Percentiles rank a stretch among this genome's conserved stretches.
Evolutionary conservation across 2,329 filamentous ascomycete genomes (phyloP).

Genomic region (Volutella citrinella): DNA sequence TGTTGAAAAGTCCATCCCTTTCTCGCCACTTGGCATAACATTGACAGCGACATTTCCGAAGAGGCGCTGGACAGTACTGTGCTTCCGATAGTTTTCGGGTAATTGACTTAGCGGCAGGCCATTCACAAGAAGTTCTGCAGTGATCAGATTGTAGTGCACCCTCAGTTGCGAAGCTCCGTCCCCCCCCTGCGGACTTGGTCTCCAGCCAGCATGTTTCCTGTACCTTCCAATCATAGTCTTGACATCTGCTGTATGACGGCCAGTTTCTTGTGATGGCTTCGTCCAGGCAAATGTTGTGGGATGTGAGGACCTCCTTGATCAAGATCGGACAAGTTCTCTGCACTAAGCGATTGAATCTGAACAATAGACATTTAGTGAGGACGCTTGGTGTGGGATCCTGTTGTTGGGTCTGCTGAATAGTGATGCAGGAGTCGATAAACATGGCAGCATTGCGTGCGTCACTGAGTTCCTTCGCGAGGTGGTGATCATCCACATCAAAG

Average conservation of each 20-base stretch:
- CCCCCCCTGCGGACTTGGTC: too few relatives aligned
- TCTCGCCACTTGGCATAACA: conserved; percentile 14
- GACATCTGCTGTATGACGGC: too few relatives aligned
- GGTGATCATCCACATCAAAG: conserved; percentile 8
- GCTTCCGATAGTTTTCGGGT: conserved; percentile 11
- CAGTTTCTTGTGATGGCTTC: too few relatives aligned
- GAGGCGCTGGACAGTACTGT: too few relatives aligned
- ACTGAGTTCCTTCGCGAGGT: conserved; percentile 1
- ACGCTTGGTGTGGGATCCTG: background rate
- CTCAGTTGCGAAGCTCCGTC: too few relatives aligned
- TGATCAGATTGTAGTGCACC: conserved; percentile 13
- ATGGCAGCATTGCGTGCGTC: conserved; percentile 11
- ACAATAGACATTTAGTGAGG: conserved; percentile 6
- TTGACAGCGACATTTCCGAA: too few relatives aligned
- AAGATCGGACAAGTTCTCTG: conserved; percentile 6
- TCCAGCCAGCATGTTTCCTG: too few relatives aligned
- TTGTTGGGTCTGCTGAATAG: conserved; percentile 6
- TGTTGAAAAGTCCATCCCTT: conserved; percentile 37
- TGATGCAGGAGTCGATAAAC: conserved; percentile 12
- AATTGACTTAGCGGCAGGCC: conserved; percentile 13
- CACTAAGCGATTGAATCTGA: conserved; percentile 10
- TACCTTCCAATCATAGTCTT: conserved; percentile 2
- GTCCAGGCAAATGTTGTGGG: too few relatives aligned
- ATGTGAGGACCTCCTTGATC: too few relatives aligned
- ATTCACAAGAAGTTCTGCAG: conserved; percentile 11